Evolutionary conservation across 2,329 filamentous ascomycete species (phyloP).

Genomic region (Ceratocystis huliohia): DNA sequence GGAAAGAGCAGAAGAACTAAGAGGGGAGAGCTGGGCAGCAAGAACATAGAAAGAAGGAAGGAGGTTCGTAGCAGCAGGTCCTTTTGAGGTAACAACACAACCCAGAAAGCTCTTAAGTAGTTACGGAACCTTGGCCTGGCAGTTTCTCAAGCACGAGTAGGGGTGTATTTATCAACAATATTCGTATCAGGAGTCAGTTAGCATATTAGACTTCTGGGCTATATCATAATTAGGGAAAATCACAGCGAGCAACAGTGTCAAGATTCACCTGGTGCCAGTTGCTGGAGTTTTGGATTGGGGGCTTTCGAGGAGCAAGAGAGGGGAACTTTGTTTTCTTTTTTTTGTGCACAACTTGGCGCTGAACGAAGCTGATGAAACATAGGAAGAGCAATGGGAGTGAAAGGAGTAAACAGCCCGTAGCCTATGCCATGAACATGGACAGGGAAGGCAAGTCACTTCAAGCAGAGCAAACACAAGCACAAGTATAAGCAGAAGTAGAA

Average conservation of each 20-base stretch:
- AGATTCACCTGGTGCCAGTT: background rate
- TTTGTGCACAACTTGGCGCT: background rate
- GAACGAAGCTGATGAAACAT: background rate
- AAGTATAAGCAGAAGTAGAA: background rate
- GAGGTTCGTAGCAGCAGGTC: background rate
- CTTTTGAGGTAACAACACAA: background rate
- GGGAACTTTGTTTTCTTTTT: background rate
- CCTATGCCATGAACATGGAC: background rate
- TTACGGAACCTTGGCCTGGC: background rate
- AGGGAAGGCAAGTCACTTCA: background rate
- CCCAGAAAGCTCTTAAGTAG: background rate
- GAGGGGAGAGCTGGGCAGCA: background rate
- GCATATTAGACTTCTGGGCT: background rate
- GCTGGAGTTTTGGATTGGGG: no score
- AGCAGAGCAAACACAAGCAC: background rate
- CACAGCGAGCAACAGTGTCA: background rate
- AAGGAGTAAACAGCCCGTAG: background rate
- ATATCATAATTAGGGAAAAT: background rate
- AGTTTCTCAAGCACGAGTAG: background rate
- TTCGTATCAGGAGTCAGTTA: background rate
- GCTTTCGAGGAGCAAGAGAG: no score
- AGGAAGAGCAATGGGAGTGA: conserved; percentile 3
- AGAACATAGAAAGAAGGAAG: background rate
- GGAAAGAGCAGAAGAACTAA: background rate
- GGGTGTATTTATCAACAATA: background rate